Evolutionary conservation across 352 stramenopile genomes (phyloP).

Genomic region (Proteromonas lacertae): DNA sequence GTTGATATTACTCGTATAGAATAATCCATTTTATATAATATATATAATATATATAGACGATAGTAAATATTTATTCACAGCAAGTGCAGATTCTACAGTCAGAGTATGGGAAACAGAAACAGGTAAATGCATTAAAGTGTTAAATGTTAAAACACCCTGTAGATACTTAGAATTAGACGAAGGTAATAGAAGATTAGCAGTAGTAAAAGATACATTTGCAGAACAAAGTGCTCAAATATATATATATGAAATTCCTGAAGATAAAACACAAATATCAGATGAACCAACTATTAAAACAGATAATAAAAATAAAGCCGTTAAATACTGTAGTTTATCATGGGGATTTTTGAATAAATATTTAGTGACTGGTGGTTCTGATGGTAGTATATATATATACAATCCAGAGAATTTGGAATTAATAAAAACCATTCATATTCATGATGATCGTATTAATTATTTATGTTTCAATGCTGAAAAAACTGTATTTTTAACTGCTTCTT

Average conservation of each 20-base stretch:
- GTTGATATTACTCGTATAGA: conserved; percentile 48
- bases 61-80: conserved; percentile 66
- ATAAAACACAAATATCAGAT: too few relatives aligned
- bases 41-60: too few relatives aligned
- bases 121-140: conserved; percentile 1
- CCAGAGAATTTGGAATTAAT: conserved; percentile 12
- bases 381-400: conserved; percentile 27
- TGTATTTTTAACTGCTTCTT: conserved; percentile 72
- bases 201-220: too few relatives aligned
- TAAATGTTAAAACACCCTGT: too few relatives aligned
- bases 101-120: conserved; percentile 15
- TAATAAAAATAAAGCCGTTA: conserved; percentile 18
- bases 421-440: conserved; percentile 46
- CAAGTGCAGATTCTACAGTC: conserved; percentile 36
- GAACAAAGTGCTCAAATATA: too few relatives aligned
- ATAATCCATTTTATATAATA: too few relatives aligned
- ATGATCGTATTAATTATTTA: conserved; percentile 77
- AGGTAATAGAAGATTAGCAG: too few relatives aligned
- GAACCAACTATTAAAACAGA: too few relatives aligned
- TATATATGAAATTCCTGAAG: too few relatives aligned
- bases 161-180: too few relatives aligned
- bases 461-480: conserved; percentile 78
- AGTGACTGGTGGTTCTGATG: conserved; percentile 31
- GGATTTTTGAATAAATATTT: conserved; percentile 31
- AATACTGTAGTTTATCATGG: conserved; percentile 33